phyloP scores from a whole-genome alignment of 371 early-diverging fungal genomes.

The Zancudomyces culisetae region DNA sequence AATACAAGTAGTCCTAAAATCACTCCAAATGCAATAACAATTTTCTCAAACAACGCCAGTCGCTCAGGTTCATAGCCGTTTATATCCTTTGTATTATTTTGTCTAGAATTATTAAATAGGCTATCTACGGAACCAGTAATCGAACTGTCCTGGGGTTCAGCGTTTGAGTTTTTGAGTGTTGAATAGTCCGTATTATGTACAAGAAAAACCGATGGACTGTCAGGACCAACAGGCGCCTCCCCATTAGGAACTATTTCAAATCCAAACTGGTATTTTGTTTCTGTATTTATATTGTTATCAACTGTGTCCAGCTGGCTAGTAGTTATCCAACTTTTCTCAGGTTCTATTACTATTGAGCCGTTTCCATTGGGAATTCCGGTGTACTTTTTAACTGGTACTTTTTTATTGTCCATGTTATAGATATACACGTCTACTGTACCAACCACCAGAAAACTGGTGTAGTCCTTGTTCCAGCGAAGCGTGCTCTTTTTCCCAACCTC shows the following conservation, averaged over 20 bases:
- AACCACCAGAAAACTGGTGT: neutral
- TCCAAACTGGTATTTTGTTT: neutral
- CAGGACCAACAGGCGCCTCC: neutral
- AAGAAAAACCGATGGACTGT: neutral
- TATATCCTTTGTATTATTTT: too few relatives aligned
- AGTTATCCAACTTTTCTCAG: neutral
- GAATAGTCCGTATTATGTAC: neutral
- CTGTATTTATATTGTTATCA: neutral
- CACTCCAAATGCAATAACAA: too few relatives aligned
- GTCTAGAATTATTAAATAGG: too few relatives aligned
- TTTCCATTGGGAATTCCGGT: neutral
- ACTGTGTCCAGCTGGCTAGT: neutral
- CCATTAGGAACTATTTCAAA: slow-evolving; percentile 2
- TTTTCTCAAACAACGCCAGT: too few relatives aligned
- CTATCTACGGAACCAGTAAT: too few relatives aligned
- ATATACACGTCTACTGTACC: slow-evolving; percentile 1
- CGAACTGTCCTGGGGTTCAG: too few relatives aligned
- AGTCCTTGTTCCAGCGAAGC: neutral
- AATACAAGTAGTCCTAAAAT: too few relatives aligned
- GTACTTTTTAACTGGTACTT: neutral
- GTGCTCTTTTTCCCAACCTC: neutral
- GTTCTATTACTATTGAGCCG: neutral
- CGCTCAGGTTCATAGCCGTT: too few relatives aligned
- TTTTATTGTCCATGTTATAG: neutral
- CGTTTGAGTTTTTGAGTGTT: neutral